Percentiles rank a stretch among this genome's conserved stretches.
Conservation (phyloP, 2,329 filamentous ascomycete genomes). For the Sclerotinia subarctica region DNA sequence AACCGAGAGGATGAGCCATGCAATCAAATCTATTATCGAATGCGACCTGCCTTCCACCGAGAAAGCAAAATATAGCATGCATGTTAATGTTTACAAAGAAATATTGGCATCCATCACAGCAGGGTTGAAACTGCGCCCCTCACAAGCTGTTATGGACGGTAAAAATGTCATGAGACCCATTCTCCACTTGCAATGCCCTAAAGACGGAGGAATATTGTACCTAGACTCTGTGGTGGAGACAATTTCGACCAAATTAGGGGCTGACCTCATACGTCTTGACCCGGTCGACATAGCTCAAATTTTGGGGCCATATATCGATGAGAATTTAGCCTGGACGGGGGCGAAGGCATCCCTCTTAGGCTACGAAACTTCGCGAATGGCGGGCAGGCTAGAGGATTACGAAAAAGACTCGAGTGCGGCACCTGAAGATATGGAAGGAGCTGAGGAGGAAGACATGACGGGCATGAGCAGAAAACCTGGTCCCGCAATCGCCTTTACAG, state of each 20-base stretch:
- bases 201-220: slow-evolving; percentile 51
- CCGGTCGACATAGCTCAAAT: slow-evolving; percentile 69
- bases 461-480: neutral
- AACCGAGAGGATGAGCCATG: slow-evolving; percentile 13
- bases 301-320: slow-evolving; percentile 66
- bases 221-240: slow-evolving; percentile 61
- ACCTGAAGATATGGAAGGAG: slow-evolving; percentile 45
- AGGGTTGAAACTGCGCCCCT: slow-evolving; percentile 46
- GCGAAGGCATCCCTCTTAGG: slow-evolving; percentile 53
- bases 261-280: slow-evolving; percentile 66
- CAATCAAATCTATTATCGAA: slow-evolving; percentile 20
- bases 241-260: slow-evolving; percentile 57
- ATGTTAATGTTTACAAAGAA: slow-evolving; percentile 36
- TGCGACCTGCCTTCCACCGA: slow-evolving; percentile 25
- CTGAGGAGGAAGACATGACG: slow-evolving; percentile 37
- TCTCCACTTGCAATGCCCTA: slow-evolving; percentile 57
- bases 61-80: slow-evolving; percentile 34
- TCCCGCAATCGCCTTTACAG: slow-evolving; percentile 10
- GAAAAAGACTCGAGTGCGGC: slow-evolving; percentile 45
- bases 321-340: slow-evolving; percentile 47
- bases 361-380: slow-evolving; percentile 54
- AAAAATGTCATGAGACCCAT: slow-evolving; percentile 49
- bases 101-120: slow-evolving; percentile 50
- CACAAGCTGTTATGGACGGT: slow-evolving; percentile 14
- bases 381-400: slow-evolving; percentile 51